Evolutionary conservation across 805 yeast species (phyloP).

Genomic region (Starmerella gropengiesseri): DNA sequence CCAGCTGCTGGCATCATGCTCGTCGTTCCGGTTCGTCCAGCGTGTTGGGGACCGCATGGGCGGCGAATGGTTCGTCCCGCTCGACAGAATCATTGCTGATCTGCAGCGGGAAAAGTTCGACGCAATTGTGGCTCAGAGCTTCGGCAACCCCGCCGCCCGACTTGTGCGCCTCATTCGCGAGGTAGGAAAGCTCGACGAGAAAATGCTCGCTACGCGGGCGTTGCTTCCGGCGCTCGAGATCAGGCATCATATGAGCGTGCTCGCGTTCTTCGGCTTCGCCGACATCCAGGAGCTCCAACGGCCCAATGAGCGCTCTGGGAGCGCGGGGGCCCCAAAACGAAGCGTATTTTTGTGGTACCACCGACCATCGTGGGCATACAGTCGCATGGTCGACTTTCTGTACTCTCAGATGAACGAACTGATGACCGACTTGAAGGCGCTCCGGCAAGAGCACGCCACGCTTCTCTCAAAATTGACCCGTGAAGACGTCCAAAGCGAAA

Average conservation of each 20-base stretch:
- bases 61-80: constrained; percentile 36
- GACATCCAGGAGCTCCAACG: constrained; percentile 92
- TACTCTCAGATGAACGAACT: constrained; percentile 41
- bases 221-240: constrained; percentile 68
- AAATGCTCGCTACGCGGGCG: constrained; percentile 62
- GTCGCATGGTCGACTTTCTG: constrained; percentile 38
- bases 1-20: constrained; percentile 46
- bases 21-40: constrained; percentile 46
- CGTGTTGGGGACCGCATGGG: constrained; percentile 44
- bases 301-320: constrained; percentile 76
- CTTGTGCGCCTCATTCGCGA: constrained; percentile 66
- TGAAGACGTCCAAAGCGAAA: constrained; percentile 81
- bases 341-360: constrained; percentile 75
- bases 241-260: constrained; percentile 54
- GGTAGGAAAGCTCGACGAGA: constrained; percentile 70
- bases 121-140: constrained; percentile 27
- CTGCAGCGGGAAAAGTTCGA: constrained; percentile 30
- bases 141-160: constrained; percentile 49
- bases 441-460: constrained; percentile 50
- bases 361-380: constrained; percentile 42
- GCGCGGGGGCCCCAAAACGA: constrained; percentile 31
- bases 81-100: constrained; percentile 25
- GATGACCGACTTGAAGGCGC: constrained; percentile 26
- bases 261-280: constrained; percentile 58
- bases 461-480: constrained; percentile 72